phyloP scores from a whole-genome alignment of 495 filamentous ascomycete species.

The Astrocystis sublimbata region DNA sequence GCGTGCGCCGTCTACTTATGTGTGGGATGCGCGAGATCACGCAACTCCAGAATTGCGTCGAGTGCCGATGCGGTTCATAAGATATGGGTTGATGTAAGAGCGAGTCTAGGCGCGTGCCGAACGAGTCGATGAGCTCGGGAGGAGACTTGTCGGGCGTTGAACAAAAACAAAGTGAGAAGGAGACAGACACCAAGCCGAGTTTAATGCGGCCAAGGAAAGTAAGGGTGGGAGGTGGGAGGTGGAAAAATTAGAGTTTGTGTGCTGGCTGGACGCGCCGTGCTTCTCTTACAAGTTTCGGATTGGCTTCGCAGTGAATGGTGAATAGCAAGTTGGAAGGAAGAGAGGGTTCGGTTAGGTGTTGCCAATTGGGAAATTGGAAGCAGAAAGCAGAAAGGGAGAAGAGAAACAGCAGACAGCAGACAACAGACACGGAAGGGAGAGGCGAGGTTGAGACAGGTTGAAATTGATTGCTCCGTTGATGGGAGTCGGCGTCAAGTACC shows the following conservation, averaged over 20 bases:
- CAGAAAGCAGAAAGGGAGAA: neutral
- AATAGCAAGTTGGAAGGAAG: neutral
- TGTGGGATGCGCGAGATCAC: slow-evolving; percentile 1
- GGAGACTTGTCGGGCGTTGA: neutral
- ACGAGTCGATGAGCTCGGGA: neutral
- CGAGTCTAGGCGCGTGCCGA: neutral
- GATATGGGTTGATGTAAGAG: neutral
- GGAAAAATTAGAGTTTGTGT: too few species aligned
- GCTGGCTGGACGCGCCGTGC: slow-evolving; percentile 9
- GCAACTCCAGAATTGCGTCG: neutral
- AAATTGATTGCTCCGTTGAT: neutral
- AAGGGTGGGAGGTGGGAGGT: slow-evolving; percentile 11
- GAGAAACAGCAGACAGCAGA: neutral
- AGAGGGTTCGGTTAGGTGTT: neutral
- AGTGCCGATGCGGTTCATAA: neutral
- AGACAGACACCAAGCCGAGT: slow-evolving; percentile 1
- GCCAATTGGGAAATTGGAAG: neutral
- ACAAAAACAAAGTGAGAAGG: neutral
- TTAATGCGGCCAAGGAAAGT: slow-evolving; percentile 7
- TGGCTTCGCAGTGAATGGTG: neutral
- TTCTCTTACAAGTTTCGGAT: neutral
- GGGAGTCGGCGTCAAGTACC: neutral
- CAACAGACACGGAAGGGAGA: neutral
- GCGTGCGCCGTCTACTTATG: slow-evolving; percentile 5
- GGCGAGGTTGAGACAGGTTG: neutral